phyloP scores from a whole-genome alignment of 129 eudicot species.

The Tagetes erecta region DNA sequence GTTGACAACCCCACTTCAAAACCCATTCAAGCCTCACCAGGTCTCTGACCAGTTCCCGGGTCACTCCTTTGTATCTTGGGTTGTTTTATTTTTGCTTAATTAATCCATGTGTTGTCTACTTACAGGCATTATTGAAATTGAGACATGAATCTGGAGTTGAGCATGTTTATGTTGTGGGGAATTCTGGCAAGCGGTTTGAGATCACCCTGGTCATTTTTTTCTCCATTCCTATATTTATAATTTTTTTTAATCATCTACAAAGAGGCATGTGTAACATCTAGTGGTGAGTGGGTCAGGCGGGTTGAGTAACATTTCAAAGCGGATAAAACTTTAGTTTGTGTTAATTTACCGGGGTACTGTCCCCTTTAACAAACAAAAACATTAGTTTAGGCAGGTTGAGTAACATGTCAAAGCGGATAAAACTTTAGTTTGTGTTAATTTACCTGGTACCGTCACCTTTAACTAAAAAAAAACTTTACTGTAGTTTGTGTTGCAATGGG shows the following conservation, averaged over 20 bases:
- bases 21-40: constrained; percentile 88
- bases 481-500: not conserved
- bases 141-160: constrained; percentile 85
- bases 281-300: not conserved
- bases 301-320: not conserved
- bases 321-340: not conserved
- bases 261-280: not conserved
- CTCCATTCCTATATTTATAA: not conserved
- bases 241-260: not conserved
- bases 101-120: constrained; percentile 6
- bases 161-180: constrained; percentile 75
- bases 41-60: constrained; percentile 36
- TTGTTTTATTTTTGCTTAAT: constrained; percentile 2
- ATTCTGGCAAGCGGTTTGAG: constrained; percentile 69
- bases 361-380: too few relatives aligned
- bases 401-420: too few relatives aligned
- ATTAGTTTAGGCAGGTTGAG: too few relatives aligned
- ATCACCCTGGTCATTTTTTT: constrained; percentile 55
- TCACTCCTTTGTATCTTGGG: not conserved
- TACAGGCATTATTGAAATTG: constrained; percentile 73
- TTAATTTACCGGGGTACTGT: too few relatives aligned
- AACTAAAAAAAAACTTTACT: too few relatives aligned
- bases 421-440: too few relatives aligned
- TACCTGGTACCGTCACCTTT: too few relatives aligned
- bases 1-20: constrained; percentile 67